Conservation (phyloP, 2,329 filamentous ascomycete species). For the Grosmannia clavigera region DNA sequence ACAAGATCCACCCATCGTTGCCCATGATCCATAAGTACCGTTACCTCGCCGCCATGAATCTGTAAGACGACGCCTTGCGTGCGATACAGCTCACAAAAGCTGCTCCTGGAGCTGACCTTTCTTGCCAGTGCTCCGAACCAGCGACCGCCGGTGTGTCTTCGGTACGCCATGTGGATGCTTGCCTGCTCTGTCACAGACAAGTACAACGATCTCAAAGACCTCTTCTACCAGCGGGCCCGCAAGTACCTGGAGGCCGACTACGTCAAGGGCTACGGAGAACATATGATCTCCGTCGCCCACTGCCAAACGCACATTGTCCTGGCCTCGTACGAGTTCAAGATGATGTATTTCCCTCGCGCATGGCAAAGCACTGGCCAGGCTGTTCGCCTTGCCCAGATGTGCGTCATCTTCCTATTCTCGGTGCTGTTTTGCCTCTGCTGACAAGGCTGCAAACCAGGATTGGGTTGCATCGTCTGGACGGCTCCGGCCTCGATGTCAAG, state of each 20-base stretch:
- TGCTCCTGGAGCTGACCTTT: background rate
- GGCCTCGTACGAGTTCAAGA: conserved; percentile 83
- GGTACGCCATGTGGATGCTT: conserved; percentile 93
- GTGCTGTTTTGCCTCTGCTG: background rate
- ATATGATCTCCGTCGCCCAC: conserved; percentile 74
- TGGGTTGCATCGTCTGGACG: conserved; percentile 78
- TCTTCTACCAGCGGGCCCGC: conserved; percentile 80
- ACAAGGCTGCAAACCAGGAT: conserved; percentile 47
- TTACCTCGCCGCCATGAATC: conserved; percentile 78
- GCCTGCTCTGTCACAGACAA: conserved; percentile 80
- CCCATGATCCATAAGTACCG: conserved; percentile 85
- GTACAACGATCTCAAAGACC: conserved; percentile 64
- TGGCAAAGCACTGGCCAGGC: conserved; percentile 86
- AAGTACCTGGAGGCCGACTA: conserved; percentile 88
- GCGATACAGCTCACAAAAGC: conserved; percentile 1
- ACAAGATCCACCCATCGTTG: conserved; percentile 73
- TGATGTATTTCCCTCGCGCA: conserved; percentile 92
- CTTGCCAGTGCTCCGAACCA: conserved; percentile 55
- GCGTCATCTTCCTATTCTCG: conserved; percentile 16
- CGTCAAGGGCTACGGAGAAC: conserved; percentile 83
- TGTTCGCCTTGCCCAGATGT: conserved; percentile 76
- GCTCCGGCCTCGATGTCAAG: conserved; percentile 74
- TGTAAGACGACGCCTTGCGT: conserved; percentile 29
- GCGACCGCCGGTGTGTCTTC: conserved; percentile 73
- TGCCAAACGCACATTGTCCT: conserved; percentile 76